Evolutionary conservation across 768 basidiomycete species (phyloP).

Genomic region (Naganishia randhawae): DNA sequence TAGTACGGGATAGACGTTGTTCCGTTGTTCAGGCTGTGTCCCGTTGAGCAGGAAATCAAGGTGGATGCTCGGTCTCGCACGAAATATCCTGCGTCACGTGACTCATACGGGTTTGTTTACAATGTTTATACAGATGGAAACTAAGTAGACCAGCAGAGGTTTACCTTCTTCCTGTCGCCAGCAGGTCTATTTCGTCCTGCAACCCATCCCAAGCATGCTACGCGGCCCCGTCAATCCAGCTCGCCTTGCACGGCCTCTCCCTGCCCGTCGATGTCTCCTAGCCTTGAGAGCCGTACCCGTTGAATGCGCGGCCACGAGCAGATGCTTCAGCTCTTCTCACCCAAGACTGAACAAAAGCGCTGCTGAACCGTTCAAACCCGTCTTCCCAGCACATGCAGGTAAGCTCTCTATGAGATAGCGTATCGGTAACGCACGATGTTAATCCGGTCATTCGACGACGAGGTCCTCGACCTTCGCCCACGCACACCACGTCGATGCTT

Average conservation of each 20-base stretch:
- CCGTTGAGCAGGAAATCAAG: neutral
- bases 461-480: constrained; percentile 47
- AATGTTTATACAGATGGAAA: neutral
- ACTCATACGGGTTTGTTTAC: neutral
- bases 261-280: no score
- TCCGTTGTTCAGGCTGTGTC: no score
- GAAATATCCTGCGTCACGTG: constrained; percentile 11
- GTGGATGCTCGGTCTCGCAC: neutral
- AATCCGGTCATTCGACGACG: no score
- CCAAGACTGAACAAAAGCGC: neutral
- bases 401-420: neutral
- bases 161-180: no score
- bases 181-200: no score
- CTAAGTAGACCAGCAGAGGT: no score
- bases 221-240: no score
- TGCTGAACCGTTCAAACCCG: constrained; percentile 9
- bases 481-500: constrained; percentile 66
- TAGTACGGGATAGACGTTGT: no score
- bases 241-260: no score
- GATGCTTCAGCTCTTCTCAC: neutral
- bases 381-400: constrained; percentile 18
- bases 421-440: no score
- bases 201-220: no score
- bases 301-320: neutral
- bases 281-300: no score